Conservation (phyloP, 192 early-diverging fungal species). For the Haplosporangium gracile region DNA sequence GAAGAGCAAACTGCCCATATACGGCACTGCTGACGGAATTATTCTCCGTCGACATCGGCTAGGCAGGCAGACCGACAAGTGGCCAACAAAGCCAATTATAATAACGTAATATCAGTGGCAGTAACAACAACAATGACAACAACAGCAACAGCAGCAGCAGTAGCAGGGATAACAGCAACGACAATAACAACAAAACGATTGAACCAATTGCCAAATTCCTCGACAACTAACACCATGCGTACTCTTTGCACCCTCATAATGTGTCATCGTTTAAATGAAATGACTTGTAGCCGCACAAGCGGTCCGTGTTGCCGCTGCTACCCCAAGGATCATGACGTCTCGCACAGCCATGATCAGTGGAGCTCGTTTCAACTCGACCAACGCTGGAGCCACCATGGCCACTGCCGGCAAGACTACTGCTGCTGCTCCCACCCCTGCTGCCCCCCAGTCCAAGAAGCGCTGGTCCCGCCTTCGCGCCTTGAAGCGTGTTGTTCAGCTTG, state of each 20-base stretch:
- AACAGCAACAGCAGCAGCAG: not conserved
- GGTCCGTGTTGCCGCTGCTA: slow-evolving; percentile 39
- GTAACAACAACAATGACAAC: not conserved
- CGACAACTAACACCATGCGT: not conserved
- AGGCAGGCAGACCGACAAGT: not conserved
- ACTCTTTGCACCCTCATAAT: not conserved
- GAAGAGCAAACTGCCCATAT: not conserved
- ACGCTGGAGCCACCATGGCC: slow-evolving; percentile 33
- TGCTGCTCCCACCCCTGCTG: slow-evolving; percentile 5
- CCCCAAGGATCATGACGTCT: slow-evolving; percentile 30
- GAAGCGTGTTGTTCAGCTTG: slow-evolving; percentile 53
- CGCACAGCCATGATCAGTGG: slow-evolving; percentile 15
- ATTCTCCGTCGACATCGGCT: slow-evolving; percentile 14
- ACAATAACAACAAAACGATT: not conserved
- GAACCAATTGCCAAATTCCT: not conserved
- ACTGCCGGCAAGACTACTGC: slow-evolving; percentile 22
- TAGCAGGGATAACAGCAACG: not conserved
- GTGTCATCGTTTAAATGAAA: not conserved
- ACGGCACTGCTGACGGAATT: slow-evolving; percentile 10
- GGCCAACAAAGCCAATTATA: not conserved
- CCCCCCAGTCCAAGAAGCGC: slow-evolving; percentile 45
- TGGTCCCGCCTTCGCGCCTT: slow-evolving; percentile 53
- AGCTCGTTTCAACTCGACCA: slow-evolving; percentile 45
- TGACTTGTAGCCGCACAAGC: slow-evolving; percentile 32
- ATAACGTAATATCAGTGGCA: not conserved